phyloP scores from a whole-genome alignment of 2,329 filamentous ascomycete genomes.

The Fusarium verrucosum region DNA sequence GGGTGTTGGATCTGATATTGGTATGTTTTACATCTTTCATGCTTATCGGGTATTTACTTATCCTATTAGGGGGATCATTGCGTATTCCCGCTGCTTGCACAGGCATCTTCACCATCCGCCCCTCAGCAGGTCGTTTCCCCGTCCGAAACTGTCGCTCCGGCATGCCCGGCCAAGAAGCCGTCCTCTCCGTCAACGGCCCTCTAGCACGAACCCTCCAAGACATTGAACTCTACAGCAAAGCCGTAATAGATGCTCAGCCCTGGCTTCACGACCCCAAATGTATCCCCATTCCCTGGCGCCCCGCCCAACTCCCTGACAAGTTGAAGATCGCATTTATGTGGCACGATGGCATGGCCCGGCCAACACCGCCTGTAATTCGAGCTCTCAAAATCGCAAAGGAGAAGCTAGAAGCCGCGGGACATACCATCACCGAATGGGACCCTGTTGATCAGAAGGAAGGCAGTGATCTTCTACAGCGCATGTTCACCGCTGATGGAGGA shows the following conservation, averaged over 20 bases:
- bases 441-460: constrained; percentile 54
- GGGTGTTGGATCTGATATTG: constrained; percentile 72
- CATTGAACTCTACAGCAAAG: constrained; percentile 63
- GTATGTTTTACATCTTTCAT: constrained; percentile 13
- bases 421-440: constrained; percentile 64
- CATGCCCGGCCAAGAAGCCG: constrained; percentile 71
- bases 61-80: constrained; percentile 58
- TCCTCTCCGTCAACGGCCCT: constrained; percentile 71
- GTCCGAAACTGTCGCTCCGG: constrained; percentile 63
- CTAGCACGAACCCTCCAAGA: constrained; percentile 66
- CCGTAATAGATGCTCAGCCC: constrained; percentile 61
- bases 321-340: constrained; percentile 70
- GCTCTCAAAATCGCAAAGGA: constrained; percentile 60
- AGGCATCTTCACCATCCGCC: constrained; percentile 65
- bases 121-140: constrained; percentile 68
- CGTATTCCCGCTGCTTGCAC: constrained; percentile 65
- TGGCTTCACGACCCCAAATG: constrained; percentile 68
- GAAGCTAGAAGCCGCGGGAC: constrained; percentile 55
- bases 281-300: constrained; percentile 66
- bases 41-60: fast-evolving
- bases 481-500: constrained; percentile 61
- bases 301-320: constrained; percentile 47
- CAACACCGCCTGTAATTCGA: constrained; percentile 71
- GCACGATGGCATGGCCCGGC: constrained; percentile 70
- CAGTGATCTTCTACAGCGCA: constrained; percentile 50